phyloP scores from a whole-genome alignment of 257 asterid species.

The Solanum tarapatanum region DNA sequence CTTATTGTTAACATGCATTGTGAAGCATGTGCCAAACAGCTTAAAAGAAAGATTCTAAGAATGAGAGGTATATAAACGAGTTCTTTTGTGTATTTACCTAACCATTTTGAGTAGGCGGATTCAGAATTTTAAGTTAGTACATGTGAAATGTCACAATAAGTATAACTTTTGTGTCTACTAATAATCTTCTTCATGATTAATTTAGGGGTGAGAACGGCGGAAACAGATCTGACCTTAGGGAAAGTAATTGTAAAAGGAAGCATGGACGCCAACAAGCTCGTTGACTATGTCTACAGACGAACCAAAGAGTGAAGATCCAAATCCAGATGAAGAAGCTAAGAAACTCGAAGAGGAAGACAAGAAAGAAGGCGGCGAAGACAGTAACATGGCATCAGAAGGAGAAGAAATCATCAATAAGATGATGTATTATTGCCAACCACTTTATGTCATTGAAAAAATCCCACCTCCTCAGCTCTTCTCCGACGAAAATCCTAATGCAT shows the following conservation, averaged over 20 bases:
- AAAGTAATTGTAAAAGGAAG: constrained; percentile 70
- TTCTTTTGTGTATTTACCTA: neutral
- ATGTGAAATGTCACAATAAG: neutral
- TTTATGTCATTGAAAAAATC: constrained; percentile 50
- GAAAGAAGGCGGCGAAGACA: constrained; percentile 10
- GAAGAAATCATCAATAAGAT: constrained; percentile 13
- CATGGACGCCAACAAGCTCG: constrained; percentile 61
- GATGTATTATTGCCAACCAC: constrained; percentile 51
- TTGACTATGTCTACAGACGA: constrained; percentile 67
- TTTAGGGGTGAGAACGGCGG: constrained; percentile 68
- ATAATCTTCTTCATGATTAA: neutral
- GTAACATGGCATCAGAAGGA: neutral
- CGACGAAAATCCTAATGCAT: constrained; percentile 89
- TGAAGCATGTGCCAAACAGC: constrained; percentile 77
- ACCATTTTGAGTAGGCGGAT: neutral
- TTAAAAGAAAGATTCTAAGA: constrained; percentile 71
- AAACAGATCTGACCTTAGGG: constrained; percentile 54
- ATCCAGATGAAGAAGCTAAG: constrained; percentile 12
- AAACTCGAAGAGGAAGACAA: neutral
- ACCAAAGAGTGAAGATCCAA: constrained; percentile 35
- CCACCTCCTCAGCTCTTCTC: constrained; percentile 88
- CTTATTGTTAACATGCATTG: constrained; percentile 84
- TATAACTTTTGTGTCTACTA: neutral
- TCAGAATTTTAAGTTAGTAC: neutral
- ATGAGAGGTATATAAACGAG: constrained; percentile 49